Evolutionary conservation across 225 moss, liverwort and hornwort genomes (phyloP), one percentile per base, ranked within the genome.

Genomic region (Thuidium tamariscinum): DNA sequence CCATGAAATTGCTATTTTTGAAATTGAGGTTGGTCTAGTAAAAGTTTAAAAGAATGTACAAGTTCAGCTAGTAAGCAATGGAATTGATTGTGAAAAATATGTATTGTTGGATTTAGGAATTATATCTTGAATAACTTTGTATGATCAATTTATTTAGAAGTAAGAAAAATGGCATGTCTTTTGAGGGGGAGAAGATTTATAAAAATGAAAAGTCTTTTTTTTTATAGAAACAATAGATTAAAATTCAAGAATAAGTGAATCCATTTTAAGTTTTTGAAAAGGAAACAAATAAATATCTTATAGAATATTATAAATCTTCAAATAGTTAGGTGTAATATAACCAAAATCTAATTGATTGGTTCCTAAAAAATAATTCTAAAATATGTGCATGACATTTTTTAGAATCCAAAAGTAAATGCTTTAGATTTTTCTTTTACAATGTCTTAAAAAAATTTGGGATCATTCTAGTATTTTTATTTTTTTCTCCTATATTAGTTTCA

Each of bases 171-270:
- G 3, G 11, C 8, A 11, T 0, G 0, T 65, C 3, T 36, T 65
- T 36, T 0, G 0, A 65, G 0, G 0, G 36, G n/a, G n/a, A 36
- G 3, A 20, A 12, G 37, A 36, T 19, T 19, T 20, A 10, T 12
- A 21, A 21, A 21, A 36, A n/a, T 22, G 22, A 21, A 21, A 7
- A 21, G 37, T 66, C 3, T 22, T 37, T 22, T 6, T 21, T 11
- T 6, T 2, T 1, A 66, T 0, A 66, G 36, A 36, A 66, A 32
- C 16, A 66, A 0, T 20, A 1, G 5, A 66, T 21, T 36, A 12
- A 13, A 2, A 68, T 7, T 39, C 2, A 1, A 23, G 13, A 68
- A 23, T 0, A 39, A 39, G 4, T 39, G 0, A 13, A 7, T 7
- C 39, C 13, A 4, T 68, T 2, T 36, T 4, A 13, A 0, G 0